These are phyloP conservation scores for grape (Vitis vinifera) DNA, from an alignment of 164 flowering plant species.

Conservation along the genomic window DNA sequence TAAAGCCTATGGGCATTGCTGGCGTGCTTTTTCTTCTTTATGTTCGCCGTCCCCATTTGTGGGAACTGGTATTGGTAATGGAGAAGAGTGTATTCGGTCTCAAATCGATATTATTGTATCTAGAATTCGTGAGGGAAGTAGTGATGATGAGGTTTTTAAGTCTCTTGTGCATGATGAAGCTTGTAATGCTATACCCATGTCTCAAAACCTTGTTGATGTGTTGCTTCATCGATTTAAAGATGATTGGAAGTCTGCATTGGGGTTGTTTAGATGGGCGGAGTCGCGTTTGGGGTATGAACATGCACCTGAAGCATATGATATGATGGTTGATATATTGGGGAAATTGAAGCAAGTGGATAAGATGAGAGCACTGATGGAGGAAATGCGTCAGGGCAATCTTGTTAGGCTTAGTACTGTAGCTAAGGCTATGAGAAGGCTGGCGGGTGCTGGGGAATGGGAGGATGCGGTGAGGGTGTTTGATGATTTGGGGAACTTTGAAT, in stretches of 20 bases:
- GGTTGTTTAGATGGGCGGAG: slow-evolving; percentile 67
- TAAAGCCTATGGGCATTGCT: slow-evolving; percentile 6
- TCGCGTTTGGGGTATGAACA: slow-evolving; percentile 38
- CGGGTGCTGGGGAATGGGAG: slow-evolving; percentile 73
- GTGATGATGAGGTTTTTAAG: slow-evolving; percentile 46
- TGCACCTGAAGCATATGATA: slow-evolving; percentile 45
- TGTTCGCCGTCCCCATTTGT: slow-evolving; percentile 1
- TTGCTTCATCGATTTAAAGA: slow-evolving; percentile 61
- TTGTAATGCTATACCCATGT: slow-evolving; percentile 31
- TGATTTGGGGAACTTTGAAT: slow-evolving; percentile 46
- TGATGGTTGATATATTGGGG: slow-evolving; percentile 73
- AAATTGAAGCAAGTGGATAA: slow-evolving; percentile 60
- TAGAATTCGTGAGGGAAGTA: slow-evolving; percentile 30
- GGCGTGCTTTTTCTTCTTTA: slow-evolving; percentile 11
- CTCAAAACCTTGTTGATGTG: slow-evolving; percentile 34
- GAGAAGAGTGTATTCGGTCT: slow-evolving; percentile 6
- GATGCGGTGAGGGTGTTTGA: slow-evolving; percentile 57
- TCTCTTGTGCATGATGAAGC: slow-evolving; percentile 37
- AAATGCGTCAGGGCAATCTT: slow-evolving; percentile 36
- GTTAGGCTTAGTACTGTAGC: slow-evolving; percentile 55
- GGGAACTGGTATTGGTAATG: slow-evolving; percentile 3
- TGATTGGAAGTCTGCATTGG: slow-evolving; percentile 83
- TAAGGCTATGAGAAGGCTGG: slow-evolving; percentile 77
- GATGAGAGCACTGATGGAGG: slow-evolving; percentile 53
- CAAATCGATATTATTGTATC: slow-evolving; percentile 19